These are phyloP conservation scores for Aureobasidium sp. DNA, from an alignment of 2,329 filamentous ascomycete species.

Conservation along the genomic window DNA sequence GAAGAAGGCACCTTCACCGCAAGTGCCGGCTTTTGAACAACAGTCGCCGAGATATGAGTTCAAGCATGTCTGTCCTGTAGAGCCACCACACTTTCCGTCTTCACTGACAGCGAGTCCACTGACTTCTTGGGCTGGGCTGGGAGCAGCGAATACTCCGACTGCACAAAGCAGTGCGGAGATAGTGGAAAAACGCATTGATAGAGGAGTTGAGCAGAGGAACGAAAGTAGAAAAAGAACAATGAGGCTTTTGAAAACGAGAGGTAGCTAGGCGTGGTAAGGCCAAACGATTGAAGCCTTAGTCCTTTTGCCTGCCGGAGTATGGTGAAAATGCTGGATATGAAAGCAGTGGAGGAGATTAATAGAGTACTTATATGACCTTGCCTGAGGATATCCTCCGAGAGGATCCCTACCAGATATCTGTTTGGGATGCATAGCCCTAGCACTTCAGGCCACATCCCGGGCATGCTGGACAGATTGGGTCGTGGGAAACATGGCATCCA, in stretches of 20 bases:
- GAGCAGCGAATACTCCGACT: conserved; percentile 11
- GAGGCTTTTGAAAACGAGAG: not conserved
- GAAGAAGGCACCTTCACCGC: conserved; percentile 1
- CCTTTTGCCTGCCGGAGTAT: not conserved
- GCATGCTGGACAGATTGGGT: not conserved
- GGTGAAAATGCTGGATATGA: not conserved
- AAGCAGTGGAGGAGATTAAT: not conserved
- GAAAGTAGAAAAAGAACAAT: not conserved
- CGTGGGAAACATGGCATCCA: not conserved
- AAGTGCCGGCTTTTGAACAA: not conserved
- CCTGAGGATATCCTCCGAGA: not conserved
- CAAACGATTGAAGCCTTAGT: conserved; percentile 11
- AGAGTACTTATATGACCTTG: conserved; percentile 6
- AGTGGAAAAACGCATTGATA: not conserved
- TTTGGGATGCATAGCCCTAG: conserved; percentile 4
- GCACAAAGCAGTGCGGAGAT: conserved; percentile 13
- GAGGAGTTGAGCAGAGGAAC: not conserved
- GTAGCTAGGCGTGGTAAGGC: not conserved
- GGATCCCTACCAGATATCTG: not conserved
- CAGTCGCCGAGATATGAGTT: conserved; percentile 12
- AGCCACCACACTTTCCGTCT: conserved; percentile 6
- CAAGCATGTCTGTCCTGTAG: conserved; percentile 7
- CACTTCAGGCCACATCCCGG: not conserved
- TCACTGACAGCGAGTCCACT: not conserved
- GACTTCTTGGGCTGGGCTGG: not conserved